Evolutionary conservation across 2,329 filamentous ascomycete genomes (phyloP), one percentile per base, ranked within the genome.

Genomic region (Aspergillus sergii): DNA sequence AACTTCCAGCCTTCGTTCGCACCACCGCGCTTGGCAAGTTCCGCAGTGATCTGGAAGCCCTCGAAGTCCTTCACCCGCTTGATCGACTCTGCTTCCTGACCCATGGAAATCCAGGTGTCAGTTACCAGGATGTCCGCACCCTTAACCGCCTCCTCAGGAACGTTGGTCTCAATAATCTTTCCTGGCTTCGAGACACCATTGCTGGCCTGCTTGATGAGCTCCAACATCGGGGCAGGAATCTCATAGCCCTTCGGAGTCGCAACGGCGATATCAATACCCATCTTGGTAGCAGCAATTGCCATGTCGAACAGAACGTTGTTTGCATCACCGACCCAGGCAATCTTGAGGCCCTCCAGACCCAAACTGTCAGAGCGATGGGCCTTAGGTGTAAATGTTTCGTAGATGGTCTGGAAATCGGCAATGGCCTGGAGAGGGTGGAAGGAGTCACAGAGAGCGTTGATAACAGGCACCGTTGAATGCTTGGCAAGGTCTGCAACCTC

Each of bases 31-130:
- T 89, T 86, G 1, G 93, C 94, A 69, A 99, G 83, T 50, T 95
- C 91, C 55, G 89, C 86, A 3, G 94, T 97, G 73, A 99, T 91
- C 77, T 97, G 94, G 80, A 94, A 99, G 16, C 94, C 94, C 34
- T 86, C 85, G 76, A 99, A 99, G 2, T 89, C 93, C 74, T 89
- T 87, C 64, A 97, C 77, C 57, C 92, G 85, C 83, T 91, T 90
- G 69, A 89, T 84, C 45, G 88, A 84, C 79, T 99, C 95, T 61
- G 87, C 88, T 79, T 99, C 95, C 79, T 98, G 94, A 54, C 95
- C 95, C 95, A 99, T 99, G 1, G 93, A 96, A 36, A 99, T 87
- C 95, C 95, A 99, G 1, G 95, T 99, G 74, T 99, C 95, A 0
- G 95, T 99, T 26, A 98, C 93, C 62, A 99, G 83, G 59, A 98